Base-by-base conservation (phyloP, 208 protist genomes). In the Porcisia deanei region DNA sequence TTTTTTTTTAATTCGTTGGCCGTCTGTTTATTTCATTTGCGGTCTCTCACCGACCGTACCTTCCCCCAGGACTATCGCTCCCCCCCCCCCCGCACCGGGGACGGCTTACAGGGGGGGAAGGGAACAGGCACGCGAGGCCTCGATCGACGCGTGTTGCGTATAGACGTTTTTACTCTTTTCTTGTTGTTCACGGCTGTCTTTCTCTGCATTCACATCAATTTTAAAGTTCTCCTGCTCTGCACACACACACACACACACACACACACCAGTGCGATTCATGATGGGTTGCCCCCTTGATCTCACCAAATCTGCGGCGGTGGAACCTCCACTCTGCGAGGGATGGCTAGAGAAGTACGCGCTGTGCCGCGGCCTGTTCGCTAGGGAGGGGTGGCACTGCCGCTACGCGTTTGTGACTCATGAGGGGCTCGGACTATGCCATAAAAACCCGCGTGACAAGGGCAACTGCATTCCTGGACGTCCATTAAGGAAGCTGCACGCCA, bases 281-380 rank as follows among this genome's bases (percentile, higher is more conserved):
- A 80, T 75, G 76, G 55, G 41, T 30, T 16, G 53, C 34, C 54
- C 55, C 30, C 3, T 22, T 37, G 5, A 52, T 34, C 41, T 34
- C 12, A 3, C 58, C 37, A 74, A 67, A 30, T 4, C 30, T 25
- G 30, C 7, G 25, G 4, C 18, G 37, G 70, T 12, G 12, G 41
- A 22, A 20, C 18, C 71, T 53, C 76, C 73, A 49, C 20, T 83
- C 37, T 94, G 89, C 47, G 84, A 90, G 53, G 90, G 87, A 8
- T 94, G 90, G 88, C 58, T 94, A 0, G 87, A 94, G 5, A 94
- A 94, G 81, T 85, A 80, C 53, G 79, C 86, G 25, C 63, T 91
- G 16, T 76, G 85, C 65, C 83, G 87, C 55, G 65, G 80, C 52
- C 34, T 91, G 22, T 87, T 94, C 47, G 34, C 76, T 53, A 67